Evolutionary conservation across 2,329 filamentous ascomycete genomes (phyloP).

Genomic region (Nemania serpens): DNA sequence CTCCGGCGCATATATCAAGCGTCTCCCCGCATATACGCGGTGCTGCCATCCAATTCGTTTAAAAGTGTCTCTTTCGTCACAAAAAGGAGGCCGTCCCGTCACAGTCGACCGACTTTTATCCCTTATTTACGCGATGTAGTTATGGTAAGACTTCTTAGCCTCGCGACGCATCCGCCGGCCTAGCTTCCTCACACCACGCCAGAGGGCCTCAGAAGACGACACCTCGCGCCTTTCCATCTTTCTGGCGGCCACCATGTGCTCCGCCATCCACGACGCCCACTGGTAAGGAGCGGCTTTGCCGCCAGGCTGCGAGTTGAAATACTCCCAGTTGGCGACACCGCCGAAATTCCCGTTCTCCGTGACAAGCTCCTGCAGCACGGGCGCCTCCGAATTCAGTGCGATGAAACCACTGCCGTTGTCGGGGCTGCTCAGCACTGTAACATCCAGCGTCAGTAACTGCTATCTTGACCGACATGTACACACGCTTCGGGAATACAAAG

Average conservation of each 20-base stretch:
- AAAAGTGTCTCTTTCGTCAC: background rate
- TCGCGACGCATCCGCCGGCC: slow-evolving; percentile 34
- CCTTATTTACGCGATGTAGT: slow-evolving; percentile 35
- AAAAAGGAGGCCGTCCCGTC: background rate
- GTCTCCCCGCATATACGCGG: too few species aligned
- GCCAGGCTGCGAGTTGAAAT: slow-evolving; percentile 79
- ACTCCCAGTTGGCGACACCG: slow-evolving; percentile 95
- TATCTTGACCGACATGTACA: background rate
- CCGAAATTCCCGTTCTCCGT: slow-evolving; percentile 70
- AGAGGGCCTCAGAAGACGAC: slow-evolving; percentile 34
- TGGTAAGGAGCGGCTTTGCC: slow-evolving; percentile 69
- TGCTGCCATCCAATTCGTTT: background rate
- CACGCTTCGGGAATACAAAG: background rate
- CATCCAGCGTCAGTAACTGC: slow-evolving; percentile 9
- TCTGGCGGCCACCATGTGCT: slow-evolving; percentile 32
- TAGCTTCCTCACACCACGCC: slow-evolving; percentile 33
- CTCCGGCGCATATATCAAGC: background rate
- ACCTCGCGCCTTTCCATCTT: slow-evolving; percentile 32
- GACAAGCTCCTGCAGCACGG: slow-evolving; percentile 49
- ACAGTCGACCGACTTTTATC: background rate
- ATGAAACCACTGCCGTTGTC: slow-evolving; percentile 68
- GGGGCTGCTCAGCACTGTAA: slow-evolving; percentile 71
- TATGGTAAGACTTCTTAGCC: slow-evolving; percentile 36
- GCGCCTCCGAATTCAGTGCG: slow-evolving; percentile 51
- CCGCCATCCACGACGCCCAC: slow-evolving; percentile 62